These are phyloP conservation scores for Cucurbita moschata DNA, from an alignment of 306 rosid species.

Conservation along the genomic window DNA sequence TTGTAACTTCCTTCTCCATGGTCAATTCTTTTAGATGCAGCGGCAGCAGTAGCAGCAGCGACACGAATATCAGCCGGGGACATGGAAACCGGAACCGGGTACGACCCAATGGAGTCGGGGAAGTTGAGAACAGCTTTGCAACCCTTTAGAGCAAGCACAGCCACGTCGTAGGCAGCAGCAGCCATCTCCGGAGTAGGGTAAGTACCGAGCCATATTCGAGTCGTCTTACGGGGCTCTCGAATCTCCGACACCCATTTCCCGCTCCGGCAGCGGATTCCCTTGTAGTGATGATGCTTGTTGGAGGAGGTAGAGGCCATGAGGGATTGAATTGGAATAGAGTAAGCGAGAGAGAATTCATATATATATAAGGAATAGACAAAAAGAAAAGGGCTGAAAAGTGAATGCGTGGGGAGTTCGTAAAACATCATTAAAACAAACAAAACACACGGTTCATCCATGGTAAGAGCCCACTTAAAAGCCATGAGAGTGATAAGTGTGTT, in stretches of 20 bases:
- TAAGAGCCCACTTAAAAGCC: not conserved
- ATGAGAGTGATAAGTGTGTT: not conserved
- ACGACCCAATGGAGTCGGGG: conserved; percentile 18
- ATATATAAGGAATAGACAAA: too few relatives aligned
- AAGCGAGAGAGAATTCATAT: not conserved
- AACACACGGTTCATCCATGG: not conserved
- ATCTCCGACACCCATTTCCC: conserved; percentile 93
- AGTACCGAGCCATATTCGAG: conserved; percentile 85
- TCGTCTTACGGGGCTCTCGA: conserved; percentile 71
- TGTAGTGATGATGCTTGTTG: conserved; percentile 43
- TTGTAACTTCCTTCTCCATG: not conserved
- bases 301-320: conserved; percentile 39
- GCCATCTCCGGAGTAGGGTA: conserved; percentile 74
- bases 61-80: conserved; percentile 48
- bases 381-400: not conserved
- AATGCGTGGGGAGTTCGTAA: conserved; percentile 6
- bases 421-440: not conserved
- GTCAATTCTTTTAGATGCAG: conserved; percentile 9
- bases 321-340: not conserved
- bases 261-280: conserved; percentile 57
- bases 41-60: conserved; percentile 49
- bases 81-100: conserved; percentile 43
- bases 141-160: conserved; percentile 64
- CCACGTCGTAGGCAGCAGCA: conserved; percentile 79
- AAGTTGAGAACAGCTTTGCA: conserved; percentile 44